Percentiles rank a stretch among this genome's conserved stretches.
phyloP scores from a whole-genome alignment of 257 asterid species.

The Jaltomata sinuosa region DNA sequence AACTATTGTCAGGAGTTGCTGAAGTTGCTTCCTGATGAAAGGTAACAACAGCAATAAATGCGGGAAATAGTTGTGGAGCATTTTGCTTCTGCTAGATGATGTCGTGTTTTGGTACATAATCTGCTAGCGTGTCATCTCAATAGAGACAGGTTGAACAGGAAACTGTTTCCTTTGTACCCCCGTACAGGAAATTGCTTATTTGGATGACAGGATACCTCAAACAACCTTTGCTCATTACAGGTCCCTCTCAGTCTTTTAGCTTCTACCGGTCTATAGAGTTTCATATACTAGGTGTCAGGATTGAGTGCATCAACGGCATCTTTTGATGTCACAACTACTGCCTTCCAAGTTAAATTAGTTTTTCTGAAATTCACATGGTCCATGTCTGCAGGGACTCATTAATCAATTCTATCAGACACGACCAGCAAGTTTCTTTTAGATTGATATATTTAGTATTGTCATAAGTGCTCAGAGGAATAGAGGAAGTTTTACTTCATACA shows the following conservation, averaged over 20 bases:
- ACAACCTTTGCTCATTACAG: neutral
- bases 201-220: neutral
- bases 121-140: neutral
- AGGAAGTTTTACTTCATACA: neutral
- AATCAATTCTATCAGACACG: neutral
- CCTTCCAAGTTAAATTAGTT: neutral
- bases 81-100: neutral
- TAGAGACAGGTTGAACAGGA: neutral
- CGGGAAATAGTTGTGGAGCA: neutral
- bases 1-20: neutral
- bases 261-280: neutral
- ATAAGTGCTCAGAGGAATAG: neutral
- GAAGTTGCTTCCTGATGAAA: neutral
- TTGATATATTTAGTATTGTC: neutral
- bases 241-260: neutral
- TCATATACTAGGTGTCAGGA: neutral
- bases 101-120: neutral
- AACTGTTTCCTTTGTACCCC: neutral
- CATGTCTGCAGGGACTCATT: neutral
- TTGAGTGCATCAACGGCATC: neutral
- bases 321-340: neutral
- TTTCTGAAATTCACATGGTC: neutral
- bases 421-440: neutral
- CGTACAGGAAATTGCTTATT: neutral
- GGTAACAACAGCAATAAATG: neutral